A percentile compares a stretch with the other conserved stretches of the same genome.
Conservation (phyloP, 805 yeast species). For the Blastobotrys peoriensis region DNA sequence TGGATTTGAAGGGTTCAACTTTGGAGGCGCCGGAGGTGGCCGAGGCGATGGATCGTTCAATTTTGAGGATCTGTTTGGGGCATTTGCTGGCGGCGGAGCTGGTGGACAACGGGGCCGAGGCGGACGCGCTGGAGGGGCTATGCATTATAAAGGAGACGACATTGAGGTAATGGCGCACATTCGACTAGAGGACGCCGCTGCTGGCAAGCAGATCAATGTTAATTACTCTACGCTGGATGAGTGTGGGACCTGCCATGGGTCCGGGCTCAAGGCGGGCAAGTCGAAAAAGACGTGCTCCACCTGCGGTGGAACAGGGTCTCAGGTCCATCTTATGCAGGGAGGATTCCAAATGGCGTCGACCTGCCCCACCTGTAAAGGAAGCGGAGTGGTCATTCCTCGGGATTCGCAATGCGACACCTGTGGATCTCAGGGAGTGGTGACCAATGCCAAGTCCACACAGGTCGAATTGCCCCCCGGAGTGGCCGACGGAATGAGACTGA, state of each 20-base stretch:
- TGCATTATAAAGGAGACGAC: constrained; percentile 84
- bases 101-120: constrained; percentile 33
- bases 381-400: constrained; percentile 70
- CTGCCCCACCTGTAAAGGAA: constrained; percentile 80
- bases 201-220: constrained; percentile 63
- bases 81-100: constrained; percentile 38
- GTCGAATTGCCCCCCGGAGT: constrained; percentile 88
- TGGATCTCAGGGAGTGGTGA: constrained; percentile 83
- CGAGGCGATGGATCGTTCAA: constrained; percentile 36
- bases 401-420: constrained; percentile 71
- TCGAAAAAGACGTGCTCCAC: constrained; percentile 71
- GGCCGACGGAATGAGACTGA: constrained; percentile 75
- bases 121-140: constrained; percentile 38
- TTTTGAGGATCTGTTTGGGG: constrained; percentile 61
- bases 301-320: constrained; percentile 92
- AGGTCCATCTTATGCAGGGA: constrained; percentile 76
- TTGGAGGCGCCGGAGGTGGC: constrained; percentile 34
- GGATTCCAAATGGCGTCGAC: constrained; percentile 97
- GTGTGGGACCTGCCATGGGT: constrained; percentile 76
- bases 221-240: constrained; percentile 67
- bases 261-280: constrained; percentile 75
- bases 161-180: constrained; percentile 72
- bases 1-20: constrained; percentile 35
- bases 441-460: constrained; percentile 59
- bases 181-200: constrained; percentile 78